phyloP scores from a whole-genome alignment of 2,329 filamentous ascomycete genomes.

The Ophiocordyceps camponoti-floridani region DNA sequence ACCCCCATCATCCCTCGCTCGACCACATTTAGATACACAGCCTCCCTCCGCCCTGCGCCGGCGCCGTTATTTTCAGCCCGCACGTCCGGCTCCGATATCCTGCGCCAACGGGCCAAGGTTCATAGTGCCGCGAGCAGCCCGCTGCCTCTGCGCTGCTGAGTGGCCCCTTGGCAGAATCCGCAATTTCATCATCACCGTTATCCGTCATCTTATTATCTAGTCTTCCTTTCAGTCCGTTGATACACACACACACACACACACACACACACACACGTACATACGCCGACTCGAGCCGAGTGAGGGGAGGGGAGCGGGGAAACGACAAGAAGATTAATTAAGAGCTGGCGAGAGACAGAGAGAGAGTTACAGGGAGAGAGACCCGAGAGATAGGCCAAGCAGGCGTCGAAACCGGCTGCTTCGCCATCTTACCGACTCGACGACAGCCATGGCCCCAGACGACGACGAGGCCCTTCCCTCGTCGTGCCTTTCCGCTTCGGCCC shows the following conservation, averaged over 20 bases:
- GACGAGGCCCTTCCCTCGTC: conserved; percentile 3
- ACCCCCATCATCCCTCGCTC: background rate
- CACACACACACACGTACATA: no score
- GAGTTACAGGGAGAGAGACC: background rate
- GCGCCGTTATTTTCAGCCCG: background rate
- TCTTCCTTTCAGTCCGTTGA: no score
- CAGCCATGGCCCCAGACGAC: background rate
- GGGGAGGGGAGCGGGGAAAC: no score
- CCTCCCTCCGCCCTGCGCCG: background rate
- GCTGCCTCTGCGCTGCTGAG: background rate
- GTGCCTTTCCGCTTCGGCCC: conserved; percentile 14
- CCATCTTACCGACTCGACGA: background rate
- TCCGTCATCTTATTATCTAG: no score
- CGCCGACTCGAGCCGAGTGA: no score
- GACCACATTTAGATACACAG: background rate
- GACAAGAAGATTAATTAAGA: background rate
- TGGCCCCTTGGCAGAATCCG: background rate
- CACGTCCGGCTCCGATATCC: background rate
- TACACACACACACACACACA: no score
- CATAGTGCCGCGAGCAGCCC: background rate
- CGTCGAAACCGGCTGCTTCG: background rate
- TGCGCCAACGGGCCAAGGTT: background rate
- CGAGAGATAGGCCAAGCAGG: background rate
- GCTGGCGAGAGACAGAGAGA: background rate
- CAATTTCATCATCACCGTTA: background rate